Percentiles rank a stretch among this genome's conserved stretches.
phyloP scores from a whole-genome alignment of 208 protist species.

The Leishmania aethiopica region DNA sequence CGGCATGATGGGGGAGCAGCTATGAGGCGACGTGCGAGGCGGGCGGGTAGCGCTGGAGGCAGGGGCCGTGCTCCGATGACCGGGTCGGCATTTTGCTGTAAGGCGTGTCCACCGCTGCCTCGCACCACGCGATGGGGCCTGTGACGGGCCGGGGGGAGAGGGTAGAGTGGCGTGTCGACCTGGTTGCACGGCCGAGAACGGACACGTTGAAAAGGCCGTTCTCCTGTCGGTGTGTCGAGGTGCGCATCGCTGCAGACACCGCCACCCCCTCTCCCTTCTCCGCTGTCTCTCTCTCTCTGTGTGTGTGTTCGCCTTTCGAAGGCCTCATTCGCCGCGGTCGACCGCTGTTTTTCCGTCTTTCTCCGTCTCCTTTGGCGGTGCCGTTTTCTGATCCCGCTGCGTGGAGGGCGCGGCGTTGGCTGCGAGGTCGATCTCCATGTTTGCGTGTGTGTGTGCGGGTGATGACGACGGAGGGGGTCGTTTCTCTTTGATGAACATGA shows the following conservation, averaged over 20 bases:
- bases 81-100: no score
- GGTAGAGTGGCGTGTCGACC: not conserved
- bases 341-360: no score
- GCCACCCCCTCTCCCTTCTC: no score
- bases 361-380: no score
- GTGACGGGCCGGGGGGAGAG: no score
- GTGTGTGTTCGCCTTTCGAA: not conserved
- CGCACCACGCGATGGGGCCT: no score
- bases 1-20: no score
- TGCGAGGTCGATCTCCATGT: not conserved
- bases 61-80: no score
- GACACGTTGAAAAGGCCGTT: not conserved
- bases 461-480: not conserved
- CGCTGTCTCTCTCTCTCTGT: not conserved
- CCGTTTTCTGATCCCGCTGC: not conserved
- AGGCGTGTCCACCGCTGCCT: no score
- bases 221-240: constrained; percentile 10
- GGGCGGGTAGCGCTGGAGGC: no score
- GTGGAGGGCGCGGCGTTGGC: not conserved
- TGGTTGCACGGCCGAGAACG: not conserved
- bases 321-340: no score
- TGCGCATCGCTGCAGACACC: not conserved
- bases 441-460: constrained; percentile 6
- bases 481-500: not conserved
- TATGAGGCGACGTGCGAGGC: no score